A percentile compares a stretch with the other conserved stretches of the same genome.
Evolutionary conservation across 345 rosid genomes (phyloP).

Genomic region (Viola odorata): DNA sequence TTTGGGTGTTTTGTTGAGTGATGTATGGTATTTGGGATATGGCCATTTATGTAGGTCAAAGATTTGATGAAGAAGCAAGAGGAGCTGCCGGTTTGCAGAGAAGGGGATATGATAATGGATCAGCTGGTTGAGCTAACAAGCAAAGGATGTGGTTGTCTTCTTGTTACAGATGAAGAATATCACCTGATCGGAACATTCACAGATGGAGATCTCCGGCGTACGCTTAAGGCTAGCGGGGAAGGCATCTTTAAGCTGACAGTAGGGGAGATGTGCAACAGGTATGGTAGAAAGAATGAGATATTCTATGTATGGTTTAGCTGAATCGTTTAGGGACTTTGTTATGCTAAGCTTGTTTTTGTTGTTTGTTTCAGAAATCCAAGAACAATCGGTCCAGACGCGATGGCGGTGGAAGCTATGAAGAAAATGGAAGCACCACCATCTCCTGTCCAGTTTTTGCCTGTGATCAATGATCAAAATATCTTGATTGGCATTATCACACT

Average conservation of each 20-base stretch:
- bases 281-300: constrained; percentile 3
- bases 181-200: constrained; percentile 88
- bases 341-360: constrained; percentile 1
- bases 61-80: constrained; percentile 91
- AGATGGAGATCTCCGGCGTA: constrained; percentile 89
- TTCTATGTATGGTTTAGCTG: no score
- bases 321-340: no score
- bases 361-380: constrained; percentile 66
- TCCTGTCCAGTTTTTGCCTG: constrained; percentile 92
- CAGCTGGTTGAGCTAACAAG: constrained; percentile 89
- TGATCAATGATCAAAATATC: constrained; percentile 47
- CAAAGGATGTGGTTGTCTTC: constrained; percentile 94
- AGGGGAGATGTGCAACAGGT: constrained; percentile 97
- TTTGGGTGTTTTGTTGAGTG: not conserved
- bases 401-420: constrained; percentile 98
- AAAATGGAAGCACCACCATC: constrained; percentile 98
- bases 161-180: constrained; percentile 56
- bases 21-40: not conserved
- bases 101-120: constrained; percentile 88
- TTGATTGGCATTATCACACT: constrained; percentile 87
- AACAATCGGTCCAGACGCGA: constrained; percentile 73
- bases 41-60: constrained; percentile 41
- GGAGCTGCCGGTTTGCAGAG: constrained; percentile 83
- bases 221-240: constrained; percentile 82
- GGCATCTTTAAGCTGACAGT: constrained; percentile 88